These are phyloP conservation scores for Spizellomyces sp. DNA, from an alignment of 192 early-diverging fungal genomes.

Conservation along the genomic window DNA sequence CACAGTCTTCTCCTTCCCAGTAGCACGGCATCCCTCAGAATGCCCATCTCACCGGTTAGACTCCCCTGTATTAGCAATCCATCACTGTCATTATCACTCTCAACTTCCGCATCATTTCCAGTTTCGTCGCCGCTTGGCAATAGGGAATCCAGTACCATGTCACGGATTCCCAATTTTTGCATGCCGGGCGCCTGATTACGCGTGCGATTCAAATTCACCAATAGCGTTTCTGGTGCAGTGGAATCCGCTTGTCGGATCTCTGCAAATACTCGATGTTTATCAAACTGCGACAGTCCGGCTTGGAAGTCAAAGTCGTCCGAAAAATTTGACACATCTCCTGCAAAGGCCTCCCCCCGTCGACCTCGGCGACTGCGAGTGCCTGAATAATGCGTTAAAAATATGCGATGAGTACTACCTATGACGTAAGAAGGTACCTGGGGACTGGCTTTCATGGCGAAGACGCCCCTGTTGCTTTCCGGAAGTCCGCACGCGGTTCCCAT, in stretches of 20 bases:
- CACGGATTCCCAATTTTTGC: conserved; percentile 56
- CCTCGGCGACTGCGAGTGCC: neutral
- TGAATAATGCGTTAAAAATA: too few species aligned
- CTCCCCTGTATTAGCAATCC: neutral
- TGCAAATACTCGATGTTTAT: conserved; percentile 72
- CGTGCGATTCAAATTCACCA: conserved; percentile 70
- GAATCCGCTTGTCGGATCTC: conserved; percentile 67
- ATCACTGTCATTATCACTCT: conserved; percentile 47
- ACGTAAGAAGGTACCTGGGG: too few species aligned
- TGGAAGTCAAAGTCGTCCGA: conserved; percentile 54
- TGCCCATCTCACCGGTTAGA: conserved; percentile 11
- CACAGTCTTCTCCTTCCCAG: neutral
- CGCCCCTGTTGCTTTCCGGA: too few species aligned
- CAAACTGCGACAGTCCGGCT: conserved; percentile 47
- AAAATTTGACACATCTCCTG: conserved; percentile 22
- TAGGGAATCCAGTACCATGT: conserved; percentile 68
- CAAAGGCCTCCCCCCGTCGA: conserved; percentile 12
- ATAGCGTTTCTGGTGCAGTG: conserved; percentile 69
- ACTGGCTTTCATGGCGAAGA: too few species aligned
- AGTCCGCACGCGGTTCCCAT: neutral
- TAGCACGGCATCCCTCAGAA: conserved; percentile 10
- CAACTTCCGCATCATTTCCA: conserved; percentile 54
- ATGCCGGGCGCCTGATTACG: conserved; percentile 32
- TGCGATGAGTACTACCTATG: too few species aligned
- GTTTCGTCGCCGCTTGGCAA: conserved; percentile 43